Base-by-base conservation (phyloP, 306 rosid species). In the Dalbergia oliveri region DNA sequence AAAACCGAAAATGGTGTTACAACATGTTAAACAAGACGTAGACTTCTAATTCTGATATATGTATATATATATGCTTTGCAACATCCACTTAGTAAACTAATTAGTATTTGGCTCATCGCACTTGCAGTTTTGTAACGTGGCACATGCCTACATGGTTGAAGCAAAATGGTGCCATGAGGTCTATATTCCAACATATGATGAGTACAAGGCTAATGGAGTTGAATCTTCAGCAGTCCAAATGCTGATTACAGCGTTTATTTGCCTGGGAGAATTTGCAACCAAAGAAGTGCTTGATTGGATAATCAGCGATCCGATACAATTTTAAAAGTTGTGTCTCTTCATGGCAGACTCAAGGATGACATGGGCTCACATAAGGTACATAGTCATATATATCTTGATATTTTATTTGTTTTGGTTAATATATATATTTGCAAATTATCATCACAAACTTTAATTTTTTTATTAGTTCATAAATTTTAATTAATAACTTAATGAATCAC, bases 291-390 rank as follows among this genome's bases (percentile, higher is more conserved):
- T 72, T 11, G 70, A 82, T 21, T 87, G 85, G 87, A 15, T 49
- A n/a, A 54, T 8, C 3, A 68, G 7, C 11, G 4, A 19, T 41
- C 82, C 91, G 0, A 83, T n/a, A n/a, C 59, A 15, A 80, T 82
- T 1, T 6, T 80, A 6, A 16, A 4, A 37, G 79, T 84, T 64
- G 62, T 39, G 9, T 0, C 79, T 6, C 1, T 81, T 15, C 21
- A 79, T 73, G 3, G 9, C 0, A 67, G 91, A 56, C 0, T 77
- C 0, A 12, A 37, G 62, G 60, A 77, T 66, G 88, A 88, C 67
- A 54, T 77, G 0, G 69, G 1, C 12, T 64, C 81, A 5, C 87
- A 85, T 50, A 76, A 80, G 88, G 87, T 79, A 44, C 12, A 44
- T 44, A 15, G n/a, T 51, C 0, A 50, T 50, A 26, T 26, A 26